phyloP scores from a whole-genome alignment of 257 asterid species.

The Asclepias syriaca region DNA sequence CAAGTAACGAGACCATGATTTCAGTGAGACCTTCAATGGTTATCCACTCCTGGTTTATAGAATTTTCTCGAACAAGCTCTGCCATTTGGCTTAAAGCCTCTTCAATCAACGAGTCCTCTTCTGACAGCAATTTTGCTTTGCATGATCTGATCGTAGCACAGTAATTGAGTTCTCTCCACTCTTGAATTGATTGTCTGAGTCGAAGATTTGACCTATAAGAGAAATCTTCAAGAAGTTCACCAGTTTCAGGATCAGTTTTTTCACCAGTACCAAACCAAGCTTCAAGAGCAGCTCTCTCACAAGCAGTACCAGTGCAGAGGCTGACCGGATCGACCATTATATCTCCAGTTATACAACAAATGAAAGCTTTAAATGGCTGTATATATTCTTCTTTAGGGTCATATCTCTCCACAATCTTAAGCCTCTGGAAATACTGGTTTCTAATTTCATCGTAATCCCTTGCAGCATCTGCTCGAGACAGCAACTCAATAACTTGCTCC shows the following conservation, averaged over 20 bases:
- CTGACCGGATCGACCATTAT: conserved; percentile 61
- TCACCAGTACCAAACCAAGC: conserved; percentile 41
- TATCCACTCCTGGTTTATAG: conserved; percentile 55
- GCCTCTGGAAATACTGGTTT: conserved; percentile 42
- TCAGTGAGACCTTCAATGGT: conserved; percentile 49
- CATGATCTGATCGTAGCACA: conserved; percentile 52
- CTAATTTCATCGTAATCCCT: conserved; percentile 45
- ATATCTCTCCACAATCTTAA: conserved; percentile 33
- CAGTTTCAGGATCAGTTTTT: conserved; percentile 51
- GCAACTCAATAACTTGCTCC: conserved; percentile 55
- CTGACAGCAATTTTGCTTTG: conserved; percentile 29
- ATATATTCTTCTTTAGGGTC: conserved; percentile 43
- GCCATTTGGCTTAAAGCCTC: conserved; percentile 39
- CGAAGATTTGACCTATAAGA: conserved; percentile 44
- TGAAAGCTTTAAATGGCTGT: conserved; percentile 47
- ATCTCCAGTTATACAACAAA: conserved; percentile 37
- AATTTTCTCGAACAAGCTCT: conserved; percentile 35
- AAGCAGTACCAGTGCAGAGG: conserved; percentile 63
- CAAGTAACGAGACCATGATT: conserved; percentile 28
- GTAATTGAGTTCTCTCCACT: conserved; percentile 62
- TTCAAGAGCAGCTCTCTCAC: conserved; percentile 48
- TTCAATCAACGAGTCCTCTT: conserved; percentile 21
- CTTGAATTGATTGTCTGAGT: conserved; percentile 56
- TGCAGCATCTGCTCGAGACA: conserved; percentile 63
- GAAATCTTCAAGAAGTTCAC: conserved; percentile 43